A percentile compares a stretch with the other conserved stretches of the same genome.
Conservation (phyloP, 176 grass and related monocot genomes). For the Miscanthus lutarioriparius region DNA sequence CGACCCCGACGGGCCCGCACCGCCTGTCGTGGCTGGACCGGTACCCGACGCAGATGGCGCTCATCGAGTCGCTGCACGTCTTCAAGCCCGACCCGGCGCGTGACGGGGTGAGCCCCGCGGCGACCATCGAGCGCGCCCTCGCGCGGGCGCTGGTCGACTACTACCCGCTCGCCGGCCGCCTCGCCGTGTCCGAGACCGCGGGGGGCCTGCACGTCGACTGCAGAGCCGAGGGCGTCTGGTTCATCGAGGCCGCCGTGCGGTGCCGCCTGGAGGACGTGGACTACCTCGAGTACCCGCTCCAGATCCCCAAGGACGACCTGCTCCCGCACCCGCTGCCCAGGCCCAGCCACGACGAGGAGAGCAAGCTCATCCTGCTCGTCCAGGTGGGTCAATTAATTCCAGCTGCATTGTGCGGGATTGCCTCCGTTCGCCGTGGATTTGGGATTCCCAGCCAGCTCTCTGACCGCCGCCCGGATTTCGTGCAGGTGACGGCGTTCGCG, state of each 20-base stretch:
- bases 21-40: slow-evolving; percentile 91
- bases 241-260: slow-evolving; percentile 55
- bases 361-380: slow-evolving; percentile 68
- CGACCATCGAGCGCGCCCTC: slow-evolving; percentile 48
- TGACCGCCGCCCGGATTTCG: neutral
- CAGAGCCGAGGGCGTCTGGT: slow-evolving; percentile 70
- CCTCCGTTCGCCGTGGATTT: neutral
- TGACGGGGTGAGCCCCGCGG: slow-evolving; percentile 15
- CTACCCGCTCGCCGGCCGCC: slow-evolving; percentile 81
- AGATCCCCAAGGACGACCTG: slow-evolving; percentile 75
- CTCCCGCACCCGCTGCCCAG: slow-evolving; percentile 57
- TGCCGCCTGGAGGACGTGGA: slow-evolving; percentile 75
- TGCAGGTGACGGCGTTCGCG: slow-evolving; percentile 75
- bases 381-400: slow-evolving; percentile 30
- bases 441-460: neutral
- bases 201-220: slow-evolving; percentile 72
- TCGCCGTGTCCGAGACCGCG: slow-evolving; percentile 24
- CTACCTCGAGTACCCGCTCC: slow-evolving; percentile 90
- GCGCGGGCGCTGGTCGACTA: slow-evolving; percentile 69
- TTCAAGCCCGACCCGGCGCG: slow-evolving; percentile 62
- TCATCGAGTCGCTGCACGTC: slow-evolving; percentile 94
- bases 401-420: slow-evolving; percentile 16
- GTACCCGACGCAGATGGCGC: slow-evolving; percentile 96
- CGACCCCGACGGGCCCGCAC: slow-evolving; percentile 54
- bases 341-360: slow-evolving; percentile 43